phyloP scores from a whole-genome alignment of 2,329 filamentous ascomycete genomes.

The Claviceps sp. region DNA sequence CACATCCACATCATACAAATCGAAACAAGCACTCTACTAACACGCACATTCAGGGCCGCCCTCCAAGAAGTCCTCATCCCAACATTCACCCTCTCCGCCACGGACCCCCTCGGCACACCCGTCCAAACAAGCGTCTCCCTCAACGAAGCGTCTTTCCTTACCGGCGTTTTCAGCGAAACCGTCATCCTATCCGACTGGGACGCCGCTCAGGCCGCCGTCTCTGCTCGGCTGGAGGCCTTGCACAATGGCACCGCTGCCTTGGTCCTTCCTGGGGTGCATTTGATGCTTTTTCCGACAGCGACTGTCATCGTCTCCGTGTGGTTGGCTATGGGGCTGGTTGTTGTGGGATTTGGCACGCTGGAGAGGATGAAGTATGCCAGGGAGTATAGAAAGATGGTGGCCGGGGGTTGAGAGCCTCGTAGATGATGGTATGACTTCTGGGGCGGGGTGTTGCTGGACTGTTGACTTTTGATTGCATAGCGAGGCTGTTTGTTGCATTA shows the following conservation, averaged over 20 bases:
- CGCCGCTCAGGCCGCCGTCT: constrained; percentile 35
- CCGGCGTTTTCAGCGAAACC: constrained; percentile 52
- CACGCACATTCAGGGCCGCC: constrained; percentile 29
- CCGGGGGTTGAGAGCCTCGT: background rate
- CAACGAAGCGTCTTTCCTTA: constrained; percentile 58
- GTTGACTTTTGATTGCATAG: too few relatives aligned
- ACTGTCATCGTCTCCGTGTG: constrained; percentile 53
- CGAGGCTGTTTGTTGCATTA: background rate
- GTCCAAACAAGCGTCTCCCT: constrained; percentile 53
- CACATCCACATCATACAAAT: too few relatives aligned
- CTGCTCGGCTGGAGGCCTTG: constrained; percentile 30
- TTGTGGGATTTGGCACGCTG: constrained; percentile 51
- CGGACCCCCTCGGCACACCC: constrained; percentile 32
- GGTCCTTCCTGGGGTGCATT: constrained; percentile 52
- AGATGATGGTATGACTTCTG: too few relatives aligned
- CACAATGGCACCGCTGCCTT: constrained; percentile 46
- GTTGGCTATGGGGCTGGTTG: constrained; percentile 40
- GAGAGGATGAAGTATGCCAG: constrained; percentile 54
- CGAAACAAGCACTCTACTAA: background rate
- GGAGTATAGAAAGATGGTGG: constrained; percentile 36
- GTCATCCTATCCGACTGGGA: constrained; percentile 37
- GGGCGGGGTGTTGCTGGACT: too few relatives aligned
- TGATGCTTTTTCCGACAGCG: constrained; percentile 58
- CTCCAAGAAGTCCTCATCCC: constrained; percentile 55
- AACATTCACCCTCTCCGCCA: constrained; percentile 51